Evolutionary conservation across 306 rosid genomes (phyloP), one percentile per base, ranked within the genome.

Genomic region (Lathyrus aphaca): DNA sequence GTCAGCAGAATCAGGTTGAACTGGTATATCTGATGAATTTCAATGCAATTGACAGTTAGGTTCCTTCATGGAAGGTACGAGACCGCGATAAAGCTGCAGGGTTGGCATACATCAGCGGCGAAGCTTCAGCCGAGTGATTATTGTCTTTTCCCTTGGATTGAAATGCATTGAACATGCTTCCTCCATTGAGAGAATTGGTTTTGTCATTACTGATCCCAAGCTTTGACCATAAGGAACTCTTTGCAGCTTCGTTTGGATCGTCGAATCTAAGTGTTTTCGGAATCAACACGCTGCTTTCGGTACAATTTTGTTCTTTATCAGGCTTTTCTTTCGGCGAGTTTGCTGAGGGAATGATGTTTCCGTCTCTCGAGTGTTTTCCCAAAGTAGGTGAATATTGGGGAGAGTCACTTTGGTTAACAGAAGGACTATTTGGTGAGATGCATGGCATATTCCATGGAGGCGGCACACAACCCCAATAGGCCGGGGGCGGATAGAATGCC

Each of bases 31-130:
- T 35, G 67, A 51, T 21, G 45, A 23, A 43, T 50, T 66, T 77
- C 66, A 11, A 60, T 32, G 65, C 61, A 25, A 64, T 51, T 55
- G 50, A 32, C 67, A 53, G 46, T 77, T 77, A 90, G 69, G 84
- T 64, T 45, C 69, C 78, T 72, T 90, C 98, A 10, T 67, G 92
- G 80, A 94, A 94, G 72, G 69, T 87, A 23, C 76, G 77, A 53
- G 96, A 91, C 64, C 94, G 85, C 15, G 92, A 85, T 21, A 88
- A 73, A 49, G 97, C 98, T 7, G 96, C 97, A 4, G 98, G 98
- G 81, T 94, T 94, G 55, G 94, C 95, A 44, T 84, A 89, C 87
- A 94, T 67, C 78, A 79, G 74, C 0, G 80, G 77, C 0, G 88
- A 94, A 10, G 85, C 80, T 72, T 85, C 88, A 11, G 64, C 69